A percentile compares a stretch with the other conserved stretches of the same genome.
Evolutionary conservation across 345 rosid genomes (phyloP).

Genomic region (Camelina sativa): DNA sequence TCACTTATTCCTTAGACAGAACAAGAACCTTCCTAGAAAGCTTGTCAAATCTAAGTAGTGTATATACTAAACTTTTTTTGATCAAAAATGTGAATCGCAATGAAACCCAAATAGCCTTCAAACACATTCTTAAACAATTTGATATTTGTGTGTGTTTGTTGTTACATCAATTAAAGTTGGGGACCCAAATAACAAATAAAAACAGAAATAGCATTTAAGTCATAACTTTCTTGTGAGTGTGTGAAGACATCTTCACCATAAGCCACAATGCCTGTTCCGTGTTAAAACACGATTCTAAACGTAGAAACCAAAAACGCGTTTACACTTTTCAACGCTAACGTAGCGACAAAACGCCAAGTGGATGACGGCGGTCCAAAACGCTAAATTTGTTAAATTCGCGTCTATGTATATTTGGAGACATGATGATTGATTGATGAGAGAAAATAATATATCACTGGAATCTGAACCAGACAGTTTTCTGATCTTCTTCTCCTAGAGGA

Average conservation of each 20-base stretch:
- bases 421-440: slow-evolving; percentile 14
- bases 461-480: slow-evolving; percentile 46
- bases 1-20: background rate
- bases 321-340: slow-evolving; percentile 14
- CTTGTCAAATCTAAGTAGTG: background rate
- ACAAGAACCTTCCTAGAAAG: background rate
- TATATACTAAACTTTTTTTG: background rate
- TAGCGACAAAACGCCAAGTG: slow-evolving; percentile 21
- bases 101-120: background rate
- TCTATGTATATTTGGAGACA: slow-evolving; percentile 12
- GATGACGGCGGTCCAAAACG: slow-evolving; percentile 33
- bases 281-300: slow-evolving; percentile 21
- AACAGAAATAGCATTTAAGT: background rate
- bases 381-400: slow-evolving; percentile 34
- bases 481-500: slow-evolving; percentile 33
- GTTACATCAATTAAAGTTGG: background rate
- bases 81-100: background rate
- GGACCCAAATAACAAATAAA: slow-evolving; percentile 10
- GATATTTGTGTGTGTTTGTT: background rate
- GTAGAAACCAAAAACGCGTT: slow-evolving; percentile 20
- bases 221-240: slow-evolving; percentile 18
- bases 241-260: background rate
- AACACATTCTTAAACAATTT: background rate
- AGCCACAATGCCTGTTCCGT: background rate
- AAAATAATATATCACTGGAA: slow-evolving; percentile 28